Evolutionary conservation across 2,329 filamentous ascomycete genomes (phyloP).

Genomic region (Aspergillus sp.): DNA sequence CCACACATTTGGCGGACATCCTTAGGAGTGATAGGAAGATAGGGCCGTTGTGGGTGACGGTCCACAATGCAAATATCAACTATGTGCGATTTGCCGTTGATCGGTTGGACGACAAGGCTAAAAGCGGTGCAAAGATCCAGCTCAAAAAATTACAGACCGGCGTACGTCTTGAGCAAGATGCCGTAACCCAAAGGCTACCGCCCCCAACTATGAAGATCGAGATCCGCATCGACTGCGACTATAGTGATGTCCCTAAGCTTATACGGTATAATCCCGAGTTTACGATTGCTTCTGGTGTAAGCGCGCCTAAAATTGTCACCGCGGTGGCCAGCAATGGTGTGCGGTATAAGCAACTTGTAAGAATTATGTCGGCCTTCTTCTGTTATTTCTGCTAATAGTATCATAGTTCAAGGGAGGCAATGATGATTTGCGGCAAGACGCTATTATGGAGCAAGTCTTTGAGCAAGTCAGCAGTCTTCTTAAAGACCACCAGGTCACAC

Average conservation of each 20-base stretch:
- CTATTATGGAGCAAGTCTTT: constrained; percentile 99
- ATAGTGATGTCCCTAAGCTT: constrained; percentile 74
- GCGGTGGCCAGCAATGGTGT: constrained; percentile 74
- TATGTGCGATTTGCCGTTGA: constrained; percentile 54
- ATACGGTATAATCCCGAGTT: constrained; percentile 71
- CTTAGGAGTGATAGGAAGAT: constrained; percentile 56
- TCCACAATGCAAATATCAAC: constrained; percentile 71
- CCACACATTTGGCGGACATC: constrained; percentile 64
- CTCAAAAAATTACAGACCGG: constrained; percentile 66
- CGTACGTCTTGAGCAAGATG: constrained; percentile 60
- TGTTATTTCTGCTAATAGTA: constrained; percentile 12
- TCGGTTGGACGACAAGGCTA: constrained; percentile 60
- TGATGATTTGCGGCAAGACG: constrained; percentile 94
- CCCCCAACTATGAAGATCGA: constrained; percentile 87
- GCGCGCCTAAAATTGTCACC: constrained; percentile 89
- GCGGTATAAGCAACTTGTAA: constrained; percentile 79
- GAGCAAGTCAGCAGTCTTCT: constrained; percentile 90
- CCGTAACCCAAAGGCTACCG: constrained; percentile 70
- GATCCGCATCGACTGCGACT: constrained; percentile 70
- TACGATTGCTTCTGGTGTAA: constrained; percentile 84
- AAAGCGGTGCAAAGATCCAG: constrained; percentile 63
- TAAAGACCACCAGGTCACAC: constrained; percentile 79
- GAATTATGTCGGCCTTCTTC: constrained; percentile 18
- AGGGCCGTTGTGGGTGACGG: constrained; percentile 64
- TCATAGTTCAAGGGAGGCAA: constrained; percentile 82